Conservation (phyloP, 139 green algal species). For the Nannochloris sp. region DNA sequence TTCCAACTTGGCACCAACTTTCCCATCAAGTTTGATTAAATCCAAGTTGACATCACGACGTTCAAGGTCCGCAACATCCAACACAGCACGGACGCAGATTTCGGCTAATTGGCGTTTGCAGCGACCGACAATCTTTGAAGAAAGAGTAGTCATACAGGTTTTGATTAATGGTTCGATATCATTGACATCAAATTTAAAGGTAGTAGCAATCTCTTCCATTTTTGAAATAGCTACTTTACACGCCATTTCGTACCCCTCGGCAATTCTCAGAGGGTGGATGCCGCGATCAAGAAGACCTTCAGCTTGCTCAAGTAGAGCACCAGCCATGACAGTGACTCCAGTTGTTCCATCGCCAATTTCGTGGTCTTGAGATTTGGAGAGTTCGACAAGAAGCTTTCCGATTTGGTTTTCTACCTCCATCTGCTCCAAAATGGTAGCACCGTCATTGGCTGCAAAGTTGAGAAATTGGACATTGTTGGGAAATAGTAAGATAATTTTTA, state of each 20-base stretch:
- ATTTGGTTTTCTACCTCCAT: slow-evolving; percentile 99
- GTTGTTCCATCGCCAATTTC: slow-evolving; percentile 89
- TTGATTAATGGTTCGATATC: slow-evolving; percentile 90
- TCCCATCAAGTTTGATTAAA: slow-evolving; percentile 87
- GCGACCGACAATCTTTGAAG: slow-evolving; percentile 97
- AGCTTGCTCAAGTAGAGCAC: slow-evolving; percentile 73
- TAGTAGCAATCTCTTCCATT: slow-evolving; percentile 54
- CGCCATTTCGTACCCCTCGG: slow-evolving; percentile 97
- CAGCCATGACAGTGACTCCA: slow-evolving; percentile 82
- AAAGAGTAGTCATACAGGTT: slow-evolving; percentile 99
- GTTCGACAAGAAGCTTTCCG: slow-evolving; percentile 96
- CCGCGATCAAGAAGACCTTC: slow-evolving; percentile 93
- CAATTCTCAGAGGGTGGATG: slow-evolving; percentile 95
- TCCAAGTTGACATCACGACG: slow-evolving; percentile 96
- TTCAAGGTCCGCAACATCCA: slow-evolving; percentile 93
- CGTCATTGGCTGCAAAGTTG: slow-evolving; percentile 77
- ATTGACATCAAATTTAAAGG: slow-evolving; percentile 71
- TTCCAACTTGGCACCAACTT: slow-evolving; percentile 93
- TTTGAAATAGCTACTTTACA: slow-evolving; percentile 81
- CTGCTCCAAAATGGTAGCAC: slow-evolving; percentile 97
- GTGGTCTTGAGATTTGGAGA: slow-evolving; percentile 76
- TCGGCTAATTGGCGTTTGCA: slow-evolving; percentile 93
- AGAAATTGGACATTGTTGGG: neutral
- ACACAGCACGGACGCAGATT: slow-evolving; percentile 95
- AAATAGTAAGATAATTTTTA: neutral